Evolutionary conservation across 2,329 filamentous ascomycete species (phyloP), one percentile per base, ranked within the genome.

Genomic region (Aphanoascus verrucosus): DNA sequence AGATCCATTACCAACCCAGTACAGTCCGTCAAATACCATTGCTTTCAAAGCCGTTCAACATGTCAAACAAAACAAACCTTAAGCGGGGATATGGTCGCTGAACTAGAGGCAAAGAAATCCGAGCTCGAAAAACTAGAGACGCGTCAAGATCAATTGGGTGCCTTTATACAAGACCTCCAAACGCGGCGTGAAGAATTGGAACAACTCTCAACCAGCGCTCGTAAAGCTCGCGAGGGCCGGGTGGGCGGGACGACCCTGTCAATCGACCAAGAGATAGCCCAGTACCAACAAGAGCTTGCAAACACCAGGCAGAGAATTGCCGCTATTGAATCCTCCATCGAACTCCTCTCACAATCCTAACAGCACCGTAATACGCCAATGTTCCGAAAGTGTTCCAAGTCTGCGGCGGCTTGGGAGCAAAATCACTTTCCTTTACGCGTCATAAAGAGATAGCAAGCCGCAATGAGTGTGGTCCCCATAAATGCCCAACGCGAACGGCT

Each of bases 1-100:
- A n/a, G n/a, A n/a, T n/a, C n/a, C n/a, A n/a, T n/a, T n/a, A n/a
- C n/a, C n/a, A n/a, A n/a, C n/a, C n/a, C n/a, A n/a, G n/a, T n/a
- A n/a, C n/a, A n/a, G n/a, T n/a, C n/a, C n/a, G n/a, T n/a, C n/a
- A n/a, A n/a, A n/a, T n/a, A n/a, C n/a, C n/a, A n/a, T n/a, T n/a
- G n/a, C n/a, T n/a, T n/a, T n/a, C n/a, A n/a, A n/a, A n/a, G n/a
- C n/a, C n/a, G n/a, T n/a, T n/a, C n/a, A n/a, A n/a, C n/a, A n/a
- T n/a, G n/a, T n/a, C n/a, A n/a, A 17, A 53, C 53, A 9, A 41
- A 51, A 35, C 48, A 55, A 58, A 41, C 5, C 23, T 17, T 17
- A 44, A 19, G 17, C 38, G 20, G 8, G 41, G 40, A 45, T 52
- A 52, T 42, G 37, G 23, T 53, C 11, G 31, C 40, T 28, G 32